Evolutionary conservation across 1,284 basidiomycete genomes (phyloP).

Genomic region (Gastroboletus turbinatus): DNA sequence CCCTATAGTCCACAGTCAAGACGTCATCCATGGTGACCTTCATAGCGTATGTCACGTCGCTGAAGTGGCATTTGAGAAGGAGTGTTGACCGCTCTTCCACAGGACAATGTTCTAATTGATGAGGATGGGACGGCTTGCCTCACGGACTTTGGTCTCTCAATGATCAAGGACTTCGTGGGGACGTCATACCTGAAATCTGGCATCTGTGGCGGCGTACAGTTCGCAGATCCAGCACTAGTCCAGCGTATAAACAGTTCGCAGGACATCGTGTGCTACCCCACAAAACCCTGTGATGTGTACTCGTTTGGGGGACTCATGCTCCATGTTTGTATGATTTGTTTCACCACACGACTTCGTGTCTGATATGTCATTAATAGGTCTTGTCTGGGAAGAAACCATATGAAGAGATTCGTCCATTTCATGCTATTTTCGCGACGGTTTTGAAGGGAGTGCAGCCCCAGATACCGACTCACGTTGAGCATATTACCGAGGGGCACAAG

Average conservation of each 20-base stretch:
- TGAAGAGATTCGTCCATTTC: constrained; percentile 1
- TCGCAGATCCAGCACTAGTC: constrained; percentile 39
- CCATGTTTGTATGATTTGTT: constrained; percentile 22
- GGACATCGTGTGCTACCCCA: constrained; percentile 18
- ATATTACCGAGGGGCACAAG: constrained; percentile 7
- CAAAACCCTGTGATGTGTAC: constrained; percentile 31
- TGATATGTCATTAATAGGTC: constrained; percentile 19
- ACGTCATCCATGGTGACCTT: constrained; percentile 28
- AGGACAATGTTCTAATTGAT: constrained; percentile 32
- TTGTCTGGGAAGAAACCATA: constrained; percentile 27
- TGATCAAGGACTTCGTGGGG: constrained; percentile 33
- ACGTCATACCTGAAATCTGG: constrained; percentile 35
- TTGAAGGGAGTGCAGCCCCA: constrained; percentile 14
- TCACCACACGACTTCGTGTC: not conserved
- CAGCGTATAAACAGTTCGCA: not conserved
- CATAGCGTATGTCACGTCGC: constrained; percentile 23
- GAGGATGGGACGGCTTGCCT: constrained; percentile 26
- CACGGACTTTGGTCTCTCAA: constrained; percentile 40
- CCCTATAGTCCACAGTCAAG: constrained; percentile 23
- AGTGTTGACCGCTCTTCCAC: not conserved
- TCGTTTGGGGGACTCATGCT: constrained; percentile 34
- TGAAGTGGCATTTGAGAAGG: not conserved
- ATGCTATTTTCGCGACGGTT: constrained; percentile 1
- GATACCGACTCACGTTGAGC: constrained; percentile 13
- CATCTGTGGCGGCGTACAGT: constrained; percentile 34